phyloP scores from a whole-genome alignment of 2,329 filamentous ascomycete genomes.

The Lojkania enalia region DNA sequence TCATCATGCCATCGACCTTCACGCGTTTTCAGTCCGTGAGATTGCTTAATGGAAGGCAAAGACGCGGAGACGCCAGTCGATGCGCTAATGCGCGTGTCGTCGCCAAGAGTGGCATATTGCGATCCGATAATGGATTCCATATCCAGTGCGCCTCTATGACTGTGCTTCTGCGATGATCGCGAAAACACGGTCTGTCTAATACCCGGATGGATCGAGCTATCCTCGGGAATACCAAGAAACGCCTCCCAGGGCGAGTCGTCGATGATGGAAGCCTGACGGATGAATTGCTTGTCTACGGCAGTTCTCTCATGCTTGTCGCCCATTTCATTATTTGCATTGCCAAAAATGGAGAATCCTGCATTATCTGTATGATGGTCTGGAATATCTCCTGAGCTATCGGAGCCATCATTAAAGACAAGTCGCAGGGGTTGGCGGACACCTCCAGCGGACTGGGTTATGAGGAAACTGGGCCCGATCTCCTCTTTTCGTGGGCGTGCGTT shows the following conservation, averaged over 20 bases:
- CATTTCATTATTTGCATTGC: conserved; percentile 8
- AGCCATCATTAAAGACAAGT: conserved; percentile 22
- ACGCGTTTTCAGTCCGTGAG: conserved; percentile 7
- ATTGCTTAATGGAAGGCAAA: conserved; percentile 27
- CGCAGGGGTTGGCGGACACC: conserved; percentile 21
- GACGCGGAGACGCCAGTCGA: conserved; percentile 26
- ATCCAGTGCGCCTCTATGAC: conserved; percentile 4
- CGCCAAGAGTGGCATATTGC: conserved; percentile 30
- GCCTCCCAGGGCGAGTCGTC: conserved; percentile 34
- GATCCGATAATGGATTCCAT: conserved; percentile 23
- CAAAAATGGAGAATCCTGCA: conserved; percentile 15
- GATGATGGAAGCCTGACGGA: conserved; percentile 20
- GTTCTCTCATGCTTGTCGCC: conserved; percentile 10
- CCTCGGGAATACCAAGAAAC: conserved; percentile 25
- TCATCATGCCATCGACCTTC: conserved; percentile 5
- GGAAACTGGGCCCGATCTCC: conserved; percentile 14
- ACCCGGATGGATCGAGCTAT: conserved; percentile 24
- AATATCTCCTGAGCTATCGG: conserved; percentile 8
- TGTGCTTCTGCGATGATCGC: conserved; percentile 12
- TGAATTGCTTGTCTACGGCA: conserved; percentile 7
- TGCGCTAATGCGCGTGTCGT: conserved; percentile 20
- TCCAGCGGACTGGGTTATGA: conserved; percentile 21
- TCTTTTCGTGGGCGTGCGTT: too few relatives aligned
- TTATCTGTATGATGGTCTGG: conserved; percentile 15
- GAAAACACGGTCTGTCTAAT: conserved; percentile 18